phyloP scores from a whole-genome alignment of 2,329 filamentous ascomycete genomes.

The Juglanconis juglandina region DNA sequence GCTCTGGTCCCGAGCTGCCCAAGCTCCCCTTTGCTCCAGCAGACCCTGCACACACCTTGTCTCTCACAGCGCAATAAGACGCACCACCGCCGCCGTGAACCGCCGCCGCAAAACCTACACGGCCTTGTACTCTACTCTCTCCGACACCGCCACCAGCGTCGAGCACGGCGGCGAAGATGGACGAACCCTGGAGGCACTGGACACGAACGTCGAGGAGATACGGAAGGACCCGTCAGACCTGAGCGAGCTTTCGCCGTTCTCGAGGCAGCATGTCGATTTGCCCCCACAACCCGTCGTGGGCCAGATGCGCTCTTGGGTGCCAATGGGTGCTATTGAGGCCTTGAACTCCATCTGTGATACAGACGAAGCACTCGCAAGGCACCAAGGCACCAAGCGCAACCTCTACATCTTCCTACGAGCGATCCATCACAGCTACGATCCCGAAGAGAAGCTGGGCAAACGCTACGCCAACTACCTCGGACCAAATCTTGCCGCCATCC shows the following conservation, averaged over 20 bases:
- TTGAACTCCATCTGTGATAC: slow-evolving; percentile 21
- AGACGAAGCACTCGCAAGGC: slow-evolving; percentile 10
- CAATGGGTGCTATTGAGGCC: slow-evolving; percentile 9
- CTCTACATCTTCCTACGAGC: slow-evolving; percentile 3
- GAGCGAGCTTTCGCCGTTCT: background rate
- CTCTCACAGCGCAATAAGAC: slow-evolving; percentile 45
- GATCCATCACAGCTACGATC: slow-evolving; percentile 11
- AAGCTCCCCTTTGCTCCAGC: slow-evolving; percentile 62
- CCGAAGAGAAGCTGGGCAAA: background rate
- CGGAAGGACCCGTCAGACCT: slow-evolving; percentile 43
- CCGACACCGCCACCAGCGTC: slow-evolving; percentile 61
- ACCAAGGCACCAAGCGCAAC: slow-evolving; percentile 2
- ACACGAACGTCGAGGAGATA: slow-evolving; percentile 55
- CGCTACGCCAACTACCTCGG: background rate
- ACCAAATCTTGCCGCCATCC: slow-evolving; percentile 3
- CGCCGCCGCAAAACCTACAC: slow-evolving; percentile 56
- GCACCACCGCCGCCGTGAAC: slow-evolving; percentile 38
- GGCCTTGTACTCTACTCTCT: slow-evolving; percentile 64
- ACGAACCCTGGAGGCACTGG: slow-evolving; percentile 54
- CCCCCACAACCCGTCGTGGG: background rate
- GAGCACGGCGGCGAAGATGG: slow-evolving; percentile 59
- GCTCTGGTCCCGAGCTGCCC: slow-evolving; percentile 64
- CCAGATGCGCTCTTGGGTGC: background rate
- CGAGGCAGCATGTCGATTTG: background rate
- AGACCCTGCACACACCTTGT: slow-evolving; percentile 54